Evolutionary conservation across 345 rosid species (phyloP), one percentile per base, ranked within the genome.

Genomic region (Firmiana major): DNA sequence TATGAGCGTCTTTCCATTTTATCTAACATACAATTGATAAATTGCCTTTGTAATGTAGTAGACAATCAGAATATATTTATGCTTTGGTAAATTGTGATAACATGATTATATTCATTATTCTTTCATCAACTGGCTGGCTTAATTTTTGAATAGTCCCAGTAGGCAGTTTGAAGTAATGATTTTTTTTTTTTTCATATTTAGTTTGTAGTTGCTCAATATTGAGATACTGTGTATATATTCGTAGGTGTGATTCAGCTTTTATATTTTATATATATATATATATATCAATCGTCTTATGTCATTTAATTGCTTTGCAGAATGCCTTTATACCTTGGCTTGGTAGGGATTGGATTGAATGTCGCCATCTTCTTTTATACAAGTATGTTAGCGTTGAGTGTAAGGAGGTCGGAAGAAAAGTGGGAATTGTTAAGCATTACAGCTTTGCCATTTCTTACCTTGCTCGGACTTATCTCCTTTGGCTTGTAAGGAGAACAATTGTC

Each of bases 371-470:
- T 95, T 64, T 95, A 90, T 83, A 90, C 94, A 59, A 90, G 94
- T 34, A 71, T 92, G 90, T 74, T 90, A 60, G 85, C 94, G 0
- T 95, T 97, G 97, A 89, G 93, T 76, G 80, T 85, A 77, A 87
- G 93, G 84, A 90, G 98, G 84, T 89, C 89, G 48, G 98, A 93
- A 79, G 99, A 93, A 77, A 95, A 95, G 75, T 95, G 95, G 99
- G 93, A 95, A 83, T 82, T 86, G 10, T 81, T 92, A 77, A 89
- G 90, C 79, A 76, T 90, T 81, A 85, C 95, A 28, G 88, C 97
- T 45, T 87, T 95, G 84, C 99, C 99, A 58, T 89, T 84, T 73
- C 89, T 92, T 58, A 95, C 97, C 48, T 81, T 93, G n/a, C 85
- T 95, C 10, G 97, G 98, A 78, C 75, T 95, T 51, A 69, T 91